phyloP scores from a whole-genome alignment of 192 early-diverging fungal species.

The Coemansia sp. region DNA sequence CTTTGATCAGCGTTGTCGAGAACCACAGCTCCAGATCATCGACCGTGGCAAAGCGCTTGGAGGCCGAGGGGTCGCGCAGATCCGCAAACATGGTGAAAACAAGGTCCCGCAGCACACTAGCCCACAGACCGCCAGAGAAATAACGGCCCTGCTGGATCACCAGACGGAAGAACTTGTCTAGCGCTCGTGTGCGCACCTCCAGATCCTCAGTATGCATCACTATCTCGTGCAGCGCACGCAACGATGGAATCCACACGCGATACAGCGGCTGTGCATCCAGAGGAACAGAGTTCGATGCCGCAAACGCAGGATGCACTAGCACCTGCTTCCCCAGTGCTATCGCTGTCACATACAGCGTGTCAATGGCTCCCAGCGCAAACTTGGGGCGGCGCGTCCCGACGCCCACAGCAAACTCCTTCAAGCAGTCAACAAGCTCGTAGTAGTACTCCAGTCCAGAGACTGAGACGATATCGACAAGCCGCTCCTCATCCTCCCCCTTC shows the following conservation, averaged over 20 bases:
- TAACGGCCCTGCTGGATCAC: conserved; percentile 71
- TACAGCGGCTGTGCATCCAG: conserved; percentile 63
- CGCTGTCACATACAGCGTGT: conserved; percentile 34
- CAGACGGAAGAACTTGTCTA: conserved; percentile 83
- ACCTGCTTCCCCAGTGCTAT: conserved; percentile 33
- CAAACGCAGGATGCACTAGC: conserved; percentile 17
- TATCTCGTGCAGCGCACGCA: conserved; percentile 84
- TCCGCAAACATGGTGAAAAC: conserved; percentile 93
- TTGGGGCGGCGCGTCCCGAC: conserved; percentile 29
- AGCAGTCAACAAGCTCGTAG: conserved; percentile 50
- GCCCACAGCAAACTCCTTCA: conserved; percentile 43
- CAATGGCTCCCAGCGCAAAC: conserved; percentile 46
- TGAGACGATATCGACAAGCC: conserved; percentile 17
- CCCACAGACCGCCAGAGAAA: conserved; percentile 83
- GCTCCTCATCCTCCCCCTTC: neutral
- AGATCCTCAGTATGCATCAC: conserved; percentile 90
- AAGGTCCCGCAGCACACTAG: conserved; percentile 74
- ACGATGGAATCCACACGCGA: conserved; percentile 83
- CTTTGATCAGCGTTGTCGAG: conserved; percentile 92
- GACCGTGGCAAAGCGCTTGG: conserved; percentile 66
- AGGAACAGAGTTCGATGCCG: conserved; percentile 8
- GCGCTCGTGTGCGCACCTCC: conserved; percentile 84
- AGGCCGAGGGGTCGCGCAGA: conserved; percentile 59
- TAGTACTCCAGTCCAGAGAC: conserved; percentile 49
- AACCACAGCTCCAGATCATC: conserved; percentile 93